Evolutionary conservation across 2,329 filamentous ascomycete species (phyloP), one percentile per base, ranked within the genome.

Genomic region (Beauveria caledonica): DNA sequence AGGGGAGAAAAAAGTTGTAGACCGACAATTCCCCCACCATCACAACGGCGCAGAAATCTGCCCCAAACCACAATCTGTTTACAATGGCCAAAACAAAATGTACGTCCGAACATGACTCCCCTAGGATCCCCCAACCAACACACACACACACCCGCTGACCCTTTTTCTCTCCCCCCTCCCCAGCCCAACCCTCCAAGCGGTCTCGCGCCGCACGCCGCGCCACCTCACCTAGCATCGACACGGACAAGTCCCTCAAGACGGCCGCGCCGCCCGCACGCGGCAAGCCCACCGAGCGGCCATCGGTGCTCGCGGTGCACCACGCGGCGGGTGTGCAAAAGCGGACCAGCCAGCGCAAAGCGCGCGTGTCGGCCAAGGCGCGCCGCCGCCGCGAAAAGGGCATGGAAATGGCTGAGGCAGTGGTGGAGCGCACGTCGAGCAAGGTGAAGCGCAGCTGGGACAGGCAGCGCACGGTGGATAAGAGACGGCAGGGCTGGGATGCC

Each of bases 131-230:
- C n/a, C 15, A 10, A 13, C 11, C 33, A 36, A 10, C 33, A 25
- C 3, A 55, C 11, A 15, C 33, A 10, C 5, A 36, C 19, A 21
- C 15, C 33, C 40, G 33, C 33, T 36, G 33, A 36, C 33, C 11
- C 11, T 13, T 36, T 42, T 11, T 25, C 33, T 50, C 17, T 17
- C 13, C 17, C 11, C 6, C 21, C 13, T 13, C 29, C 46, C 4
- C 69, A 89, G 86, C 77, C 59, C 57, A 59, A 59, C 78, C 79
- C 44, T 89, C 88, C 5, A 73, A 85, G 61, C 88, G 87, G 76
- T 92, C 89, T 58, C 87, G 89, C 65, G 88, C 87, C 62, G 87
- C 88, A 45, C 84, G 88, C 69, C 85, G 89, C 64, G 88, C 86
- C 51, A 84, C 84, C 17, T 88, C 87, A 4, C 86, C 88, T 27